These are phyloP conservation scores for Fraxinus latifolia DNA, from an alignment of 305 asterid species.

Conservation along the genomic window DNA sequence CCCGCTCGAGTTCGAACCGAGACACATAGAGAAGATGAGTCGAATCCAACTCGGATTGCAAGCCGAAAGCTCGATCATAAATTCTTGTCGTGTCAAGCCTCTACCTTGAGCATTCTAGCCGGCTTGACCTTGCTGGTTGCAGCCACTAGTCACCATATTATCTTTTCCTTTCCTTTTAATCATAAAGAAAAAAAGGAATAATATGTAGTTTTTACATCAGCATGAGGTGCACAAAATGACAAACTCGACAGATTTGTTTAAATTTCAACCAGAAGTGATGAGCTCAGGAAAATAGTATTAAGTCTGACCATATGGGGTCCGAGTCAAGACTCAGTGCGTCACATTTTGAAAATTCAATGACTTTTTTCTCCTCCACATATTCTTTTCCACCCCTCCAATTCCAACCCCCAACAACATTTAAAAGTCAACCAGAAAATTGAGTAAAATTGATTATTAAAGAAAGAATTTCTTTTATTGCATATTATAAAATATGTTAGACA, in stretches of 20 bases:
- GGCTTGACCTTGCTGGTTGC: no score
- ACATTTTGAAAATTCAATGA: not conserved
- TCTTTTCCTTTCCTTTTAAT: not conserved
- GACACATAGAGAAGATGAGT: no score
- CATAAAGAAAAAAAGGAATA: not conserved
- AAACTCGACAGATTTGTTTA: slow-evolving; percentile 26
- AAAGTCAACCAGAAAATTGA: not conserved
- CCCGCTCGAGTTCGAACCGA: no score
- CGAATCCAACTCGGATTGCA: no score
- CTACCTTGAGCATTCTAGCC: no score
- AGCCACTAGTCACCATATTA: not conserved
- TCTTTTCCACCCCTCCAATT: not conserved
- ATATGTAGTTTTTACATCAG: slow-evolving; percentile 26
- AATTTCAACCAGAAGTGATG: slow-evolving; percentile 32
- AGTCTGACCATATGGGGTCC: not conserved
- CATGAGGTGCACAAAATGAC: slow-evolving; percentile 37
- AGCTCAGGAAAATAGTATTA: not conserved
- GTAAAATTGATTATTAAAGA: not conserved
- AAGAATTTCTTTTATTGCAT: not conserved
- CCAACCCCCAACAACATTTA: not conserved
- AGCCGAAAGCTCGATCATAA: no score
- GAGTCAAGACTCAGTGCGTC: slow-evolving; percentile 1
- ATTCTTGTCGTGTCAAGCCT: no score
- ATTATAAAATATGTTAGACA: not conserved
- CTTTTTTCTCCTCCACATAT: not conserved